Conservation (phyloP, 2,329 filamentous ascomycete species). For the Beauveria medogensis region DNA sequence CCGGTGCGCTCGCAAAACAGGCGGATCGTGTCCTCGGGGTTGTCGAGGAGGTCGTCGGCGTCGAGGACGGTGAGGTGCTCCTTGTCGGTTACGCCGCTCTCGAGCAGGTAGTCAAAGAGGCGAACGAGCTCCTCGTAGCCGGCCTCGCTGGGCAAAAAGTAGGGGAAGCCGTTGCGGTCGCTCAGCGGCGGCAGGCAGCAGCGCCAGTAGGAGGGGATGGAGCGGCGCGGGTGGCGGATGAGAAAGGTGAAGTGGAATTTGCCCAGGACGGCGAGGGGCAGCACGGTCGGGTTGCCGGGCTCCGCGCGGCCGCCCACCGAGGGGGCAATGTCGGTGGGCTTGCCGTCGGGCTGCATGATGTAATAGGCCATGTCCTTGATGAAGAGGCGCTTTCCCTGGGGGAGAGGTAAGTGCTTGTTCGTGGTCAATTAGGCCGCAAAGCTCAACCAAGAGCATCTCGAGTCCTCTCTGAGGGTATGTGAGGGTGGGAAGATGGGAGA, state of each 20-base stretch:
- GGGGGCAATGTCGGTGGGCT: constrained; percentile 63
- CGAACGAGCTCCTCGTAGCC: constrained; percentile 83
- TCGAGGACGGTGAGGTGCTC: constrained; percentile 77
- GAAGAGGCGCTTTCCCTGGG: constrained; percentile 80
- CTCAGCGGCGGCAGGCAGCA: constrained; percentile 86
- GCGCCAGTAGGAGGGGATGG: constrained; percentile 89
- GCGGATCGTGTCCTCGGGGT: constrained; percentile 66
- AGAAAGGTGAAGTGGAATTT: constrained; percentile 93
- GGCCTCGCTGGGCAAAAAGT: constrained; percentile 82
- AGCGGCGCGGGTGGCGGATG: constrained; percentile 87
- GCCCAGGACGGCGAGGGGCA: constrained; percentile 65
- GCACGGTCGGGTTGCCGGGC: constrained; percentile 72
- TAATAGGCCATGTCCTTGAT: constrained; percentile 99
- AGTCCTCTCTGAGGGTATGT: background rate
- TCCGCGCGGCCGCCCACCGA: constrained; percentile 62
- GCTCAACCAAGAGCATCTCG: background rate
- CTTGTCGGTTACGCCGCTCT: constrained; percentile 62
- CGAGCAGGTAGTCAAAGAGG: constrained; percentile 76
- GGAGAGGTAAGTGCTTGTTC: constrained; percentile 18
- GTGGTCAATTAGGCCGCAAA: background rate
- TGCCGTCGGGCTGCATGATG: constrained; percentile 65
- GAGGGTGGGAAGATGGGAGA: background rate
- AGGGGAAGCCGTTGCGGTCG: constrained; percentile 71
- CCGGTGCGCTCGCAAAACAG: constrained; percentile 77
- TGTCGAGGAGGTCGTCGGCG: constrained; percentile 86